Evolutionary conservation across 2,329 filamentous ascomycete genomes (phyloP), one percentile per base, ranked within the genome.

Genomic region (Alternaria sp.): DNA sequence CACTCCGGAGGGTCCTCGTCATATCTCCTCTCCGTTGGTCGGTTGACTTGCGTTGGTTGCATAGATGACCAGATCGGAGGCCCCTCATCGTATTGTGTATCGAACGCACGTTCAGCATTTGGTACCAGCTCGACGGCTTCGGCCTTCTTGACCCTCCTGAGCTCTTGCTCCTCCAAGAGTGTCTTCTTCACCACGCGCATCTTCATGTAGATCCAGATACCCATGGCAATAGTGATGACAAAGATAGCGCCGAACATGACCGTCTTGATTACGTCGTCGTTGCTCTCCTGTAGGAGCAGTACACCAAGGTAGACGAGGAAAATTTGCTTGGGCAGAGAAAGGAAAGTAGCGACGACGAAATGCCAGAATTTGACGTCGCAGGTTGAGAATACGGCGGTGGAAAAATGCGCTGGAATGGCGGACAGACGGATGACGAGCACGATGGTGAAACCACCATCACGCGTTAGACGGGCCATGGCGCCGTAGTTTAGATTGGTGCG

Each of bases 351-450:
- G 44, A 79, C 69, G 41, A 75, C 69, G 33, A 79, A 79, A 59
- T 74, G 68, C 73, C 75, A 77, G 65, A 79, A 79, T 18, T 76
- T 78, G 51, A 79, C 77, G 62, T 79, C 73, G 67, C 75, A 79
- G 37, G 77, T 79, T 20, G 74, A 76, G 56, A 79, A 79, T 1
- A 78, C 76, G 45, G 76, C 77, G 18, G 76, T 78, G 20, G 71
- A 75, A 64, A 79, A 78, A 64, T 79, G 77, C 37, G 75, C 69
- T 9, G 77, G 77, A 26, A 78, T 71, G n/a, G 75, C 77, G 37
- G 71, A 74, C 8, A 79, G 69, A 8, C 77, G 75, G 57, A 79
- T 79, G 21, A 79, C 33, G 11, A 79, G 70, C 23, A 79, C 75
- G 28, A 79, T 76, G 65, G 72, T 67, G 64, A 78, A 79, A 7